Evolutionary conservation across 2,329 filamentous ascomycete species (phyloP).

Genomic region (Orbilia blumenaviensis): DNA sequence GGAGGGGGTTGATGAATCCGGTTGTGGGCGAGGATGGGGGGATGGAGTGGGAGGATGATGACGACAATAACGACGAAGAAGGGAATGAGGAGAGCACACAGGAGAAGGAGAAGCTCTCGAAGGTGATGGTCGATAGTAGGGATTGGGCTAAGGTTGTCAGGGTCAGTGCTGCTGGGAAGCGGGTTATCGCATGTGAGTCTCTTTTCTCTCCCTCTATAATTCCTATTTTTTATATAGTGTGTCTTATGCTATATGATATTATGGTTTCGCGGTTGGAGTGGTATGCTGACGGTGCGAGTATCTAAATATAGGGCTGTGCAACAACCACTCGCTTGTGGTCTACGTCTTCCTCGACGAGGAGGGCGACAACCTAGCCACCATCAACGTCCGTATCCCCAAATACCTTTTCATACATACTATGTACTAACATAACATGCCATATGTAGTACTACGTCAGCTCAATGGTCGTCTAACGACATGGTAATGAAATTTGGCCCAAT

Average conservation of each 20-base stretch:
- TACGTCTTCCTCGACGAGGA: constrained; percentile 82
- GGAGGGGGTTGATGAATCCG: constrained; percentile 86
- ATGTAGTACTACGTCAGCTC: constrained; percentile 47
- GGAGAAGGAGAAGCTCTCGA: constrained; percentile 82
- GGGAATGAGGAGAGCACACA: constrained; percentile 63
- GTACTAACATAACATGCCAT: not conserved
- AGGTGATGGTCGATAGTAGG: constrained; percentile 86
- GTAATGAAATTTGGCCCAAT: not conserved
- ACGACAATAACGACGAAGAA: constrained; percentile 79
- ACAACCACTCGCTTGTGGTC: constrained; percentile 81
- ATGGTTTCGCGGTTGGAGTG: constrained; percentile 52
- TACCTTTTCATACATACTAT: not conserved
- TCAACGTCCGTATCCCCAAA: constrained; percentile 59
- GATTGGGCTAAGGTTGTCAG: constrained; percentile 96
- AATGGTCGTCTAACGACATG: constrained; percentile 6
- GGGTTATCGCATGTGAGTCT: constrained; percentile 84
- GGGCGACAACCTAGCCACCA: constrained; percentile 72
- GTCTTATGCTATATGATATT: not conserved
- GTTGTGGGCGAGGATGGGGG: constrained; percentile 78
- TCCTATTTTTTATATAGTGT: not conserved
- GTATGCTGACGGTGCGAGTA: not conserved
- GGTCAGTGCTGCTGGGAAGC: constrained; percentile 85
- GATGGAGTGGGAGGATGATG: constrained; percentile 70
- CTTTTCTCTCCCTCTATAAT: not conserved
- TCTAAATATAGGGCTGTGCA: constrained; percentile 77